Evolutionary conservation across 208 protist species (phyloP).

Genomic region (Wallacemonas collosoma): DNA sequence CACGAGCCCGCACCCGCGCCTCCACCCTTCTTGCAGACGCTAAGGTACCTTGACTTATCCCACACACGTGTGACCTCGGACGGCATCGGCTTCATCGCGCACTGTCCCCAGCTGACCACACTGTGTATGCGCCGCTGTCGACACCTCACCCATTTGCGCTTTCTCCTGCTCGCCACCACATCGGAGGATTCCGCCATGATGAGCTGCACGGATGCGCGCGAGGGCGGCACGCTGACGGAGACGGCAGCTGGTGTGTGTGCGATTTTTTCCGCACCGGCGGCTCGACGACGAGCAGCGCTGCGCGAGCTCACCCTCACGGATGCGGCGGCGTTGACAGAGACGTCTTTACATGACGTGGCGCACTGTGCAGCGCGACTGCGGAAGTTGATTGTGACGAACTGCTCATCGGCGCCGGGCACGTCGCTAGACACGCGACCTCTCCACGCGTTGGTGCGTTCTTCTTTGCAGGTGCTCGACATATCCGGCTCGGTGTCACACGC

Average conservation of each 20-base stretch:
- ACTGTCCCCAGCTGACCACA: constrained; percentile 36
- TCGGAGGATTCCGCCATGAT: too few relatives aligned
- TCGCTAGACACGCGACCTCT: neutral
- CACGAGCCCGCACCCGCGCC: neutral
- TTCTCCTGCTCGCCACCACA: constrained; percentile 27
- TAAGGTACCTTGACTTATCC: constrained; percentile 43
- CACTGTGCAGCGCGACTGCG: constrained; percentile 33
- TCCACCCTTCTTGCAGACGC: constrained; percentile 34
- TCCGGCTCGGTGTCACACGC: constrained; percentile 27
- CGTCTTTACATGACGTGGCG: constrained; percentile 24
- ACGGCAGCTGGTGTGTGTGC: too few relatives aligned
- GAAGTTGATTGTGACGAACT: constrained; percentile 23
- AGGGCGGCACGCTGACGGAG: too few relatives aligned
- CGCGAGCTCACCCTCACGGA: constrained; percentile 40
- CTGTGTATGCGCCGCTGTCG: constrained; percentile 41
- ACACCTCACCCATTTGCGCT: constrained; percentile 27
- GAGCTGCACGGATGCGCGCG: too few relatives aligned
- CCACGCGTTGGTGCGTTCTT: constrained; percentile 25
- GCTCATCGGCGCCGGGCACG: constrained; percentile 18
- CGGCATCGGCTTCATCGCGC: constrained; percentile 31
- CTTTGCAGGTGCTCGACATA: constrained; percentile 47
- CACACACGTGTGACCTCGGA: constrained; percentile 40
- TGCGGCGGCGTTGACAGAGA: constrained; percentile 19
- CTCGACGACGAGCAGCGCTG: constrained; percentile 19
- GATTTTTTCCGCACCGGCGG: neutral